These are phyloP conservation scores for Tylopilus subfusipes DNA, from an alignment of 768 basidiomycete species.

Conservation along the genomic window DNA sequence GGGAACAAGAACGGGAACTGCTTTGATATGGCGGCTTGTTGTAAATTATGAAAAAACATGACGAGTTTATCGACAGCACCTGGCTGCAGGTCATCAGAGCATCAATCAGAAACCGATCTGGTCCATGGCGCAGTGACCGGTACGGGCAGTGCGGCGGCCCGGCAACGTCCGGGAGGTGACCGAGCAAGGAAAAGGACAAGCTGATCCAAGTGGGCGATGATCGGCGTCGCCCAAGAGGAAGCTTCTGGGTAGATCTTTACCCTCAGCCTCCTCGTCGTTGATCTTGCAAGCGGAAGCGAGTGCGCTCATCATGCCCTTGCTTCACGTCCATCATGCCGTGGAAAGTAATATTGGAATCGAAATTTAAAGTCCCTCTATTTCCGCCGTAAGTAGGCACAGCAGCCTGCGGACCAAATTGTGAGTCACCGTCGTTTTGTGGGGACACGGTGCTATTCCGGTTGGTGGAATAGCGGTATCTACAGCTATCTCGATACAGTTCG, in stretches of 20 bases:
- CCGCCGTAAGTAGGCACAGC: neutral
- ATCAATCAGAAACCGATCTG: too few species aligned
- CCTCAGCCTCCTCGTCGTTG: too few species aligned
- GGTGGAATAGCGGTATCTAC: neutral
- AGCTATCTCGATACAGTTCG: neutral
- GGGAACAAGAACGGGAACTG: neutral
- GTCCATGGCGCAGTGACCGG: too few species aligned
- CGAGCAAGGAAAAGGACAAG: too few species aligned
- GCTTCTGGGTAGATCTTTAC: too few species aligned
- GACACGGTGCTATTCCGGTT: neutral
- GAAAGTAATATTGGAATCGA: neutral
- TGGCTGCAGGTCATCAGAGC: neutral
- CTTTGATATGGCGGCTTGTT: neutral
- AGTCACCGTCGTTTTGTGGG: too few species aligned
- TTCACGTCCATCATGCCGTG: neutral
- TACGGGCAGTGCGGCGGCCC: neutral
- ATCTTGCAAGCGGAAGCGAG: neutral
- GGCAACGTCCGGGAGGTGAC: neutral
- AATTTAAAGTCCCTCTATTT: neutral
- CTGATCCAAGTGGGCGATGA: neutral
- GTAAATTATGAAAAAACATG: slow-evolving; percentile 7
- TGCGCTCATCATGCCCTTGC: neutral
- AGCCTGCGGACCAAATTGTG: too few species aligned
- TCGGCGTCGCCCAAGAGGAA: neutral
- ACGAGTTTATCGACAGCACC: neutral